Evolutionary conservation across 768 basidiomycete species (phyloP).

Genomic region (Brasilioporus rufonigricans): DNA sequence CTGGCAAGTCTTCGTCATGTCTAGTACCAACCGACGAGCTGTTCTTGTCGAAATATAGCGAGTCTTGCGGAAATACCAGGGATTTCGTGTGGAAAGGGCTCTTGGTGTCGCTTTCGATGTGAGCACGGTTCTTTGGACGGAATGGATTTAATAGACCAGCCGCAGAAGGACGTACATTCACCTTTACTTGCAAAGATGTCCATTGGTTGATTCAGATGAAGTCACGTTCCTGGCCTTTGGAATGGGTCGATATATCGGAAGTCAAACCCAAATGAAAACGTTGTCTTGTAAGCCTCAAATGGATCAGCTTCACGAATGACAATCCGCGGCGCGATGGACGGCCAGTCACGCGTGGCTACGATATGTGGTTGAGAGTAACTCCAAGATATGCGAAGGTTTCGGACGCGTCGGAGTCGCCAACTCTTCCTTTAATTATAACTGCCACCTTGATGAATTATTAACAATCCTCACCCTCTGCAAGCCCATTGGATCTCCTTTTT

Average conservation of each 20-base stretch:
- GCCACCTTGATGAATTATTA: too few species aligned
- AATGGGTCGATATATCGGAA: too few species aligned
- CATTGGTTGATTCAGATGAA: neutral
- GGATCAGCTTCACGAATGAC: too few species aligned
- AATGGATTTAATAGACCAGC: neutral
- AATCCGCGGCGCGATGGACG: too few species aligned
- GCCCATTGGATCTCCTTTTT: too few species aligned
- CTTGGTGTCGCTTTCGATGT: constrained; percentile 32
- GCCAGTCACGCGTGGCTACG: too few species aligned
- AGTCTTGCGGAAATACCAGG: constrained; percentile 74
- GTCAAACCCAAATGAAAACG: neutral
- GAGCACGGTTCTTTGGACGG: neutral
- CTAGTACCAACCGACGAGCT: constrained; percentile 55
- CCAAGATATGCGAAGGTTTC: too few species aligned
- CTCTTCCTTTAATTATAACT: too few species aligned
- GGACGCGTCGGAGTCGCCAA: too few species aligned
- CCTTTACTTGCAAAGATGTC: neutral
- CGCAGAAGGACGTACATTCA: neutral
- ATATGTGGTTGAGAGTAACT: too few species aligned
- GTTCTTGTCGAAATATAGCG: constrained; percentile 77
- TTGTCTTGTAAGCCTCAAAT: too few species aligned
- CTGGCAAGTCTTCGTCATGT: constrained; percentile 35
- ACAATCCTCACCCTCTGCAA: too few species aligned
- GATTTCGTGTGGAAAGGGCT: constrained; percentile 75
- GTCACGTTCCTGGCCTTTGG: neutral